A percentile compares a stretch with the other conserved stretches of the same genome.
These are phyloP conservation scores for Penicillium silybi DNA, from an alignment of 495 filamentous ascomycete species.

Conservation along the genomic window DNA sequence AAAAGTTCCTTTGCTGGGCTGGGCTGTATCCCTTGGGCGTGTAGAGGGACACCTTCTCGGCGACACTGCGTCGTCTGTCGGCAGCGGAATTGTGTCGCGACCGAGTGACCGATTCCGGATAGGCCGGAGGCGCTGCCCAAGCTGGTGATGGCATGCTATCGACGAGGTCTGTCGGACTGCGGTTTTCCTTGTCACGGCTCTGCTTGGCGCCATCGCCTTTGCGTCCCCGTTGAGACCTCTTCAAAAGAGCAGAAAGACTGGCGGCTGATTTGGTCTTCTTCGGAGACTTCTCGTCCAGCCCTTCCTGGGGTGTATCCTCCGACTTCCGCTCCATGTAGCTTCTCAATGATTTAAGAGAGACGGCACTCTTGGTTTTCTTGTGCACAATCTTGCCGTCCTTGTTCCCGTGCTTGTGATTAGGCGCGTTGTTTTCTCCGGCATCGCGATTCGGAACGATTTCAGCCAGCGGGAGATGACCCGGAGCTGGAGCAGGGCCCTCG, in stretches of 20 bases:
- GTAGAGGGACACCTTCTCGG: conserved; percentile 60
- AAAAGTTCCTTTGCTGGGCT: conserved; percentile 62
- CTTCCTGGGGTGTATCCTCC: conserved; percentile 32
- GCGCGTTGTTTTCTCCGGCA: conserved; percentile 19
- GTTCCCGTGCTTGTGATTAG: conserved; percentile 18
- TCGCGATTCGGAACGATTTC: conserved; percentile 42
- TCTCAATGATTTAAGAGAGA: conserved; percentile 60
- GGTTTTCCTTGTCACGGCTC: conserved; percentile 69
- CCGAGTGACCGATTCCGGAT: conserved; percentile 30
- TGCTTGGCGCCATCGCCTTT: conserved; percentile 48
- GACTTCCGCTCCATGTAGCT: conserved; percentile 54
- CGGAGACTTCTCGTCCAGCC: conserved; percentile 45
- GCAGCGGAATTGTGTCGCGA: conserved; percentile 24
- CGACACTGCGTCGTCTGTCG: conserved; percentile 40
- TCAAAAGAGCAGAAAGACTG: conserved; percentile 59
- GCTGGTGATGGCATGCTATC: conserved; percentile 62
- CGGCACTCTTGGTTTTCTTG: conserved; percentile 64
- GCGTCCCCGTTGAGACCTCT: conserved; percentile 41
- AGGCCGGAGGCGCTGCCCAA: conserved; percentile 60
- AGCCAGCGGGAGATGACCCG: conserved; percentile 32
- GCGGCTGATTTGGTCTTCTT: conserved; percentile 85
- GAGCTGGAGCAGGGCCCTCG: conserved; percentile 16
- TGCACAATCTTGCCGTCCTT: conserved; percentile 39
- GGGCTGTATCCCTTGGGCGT: conserved; percentile 59
- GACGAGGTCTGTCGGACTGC: conserved; percentile 46